phyloP scores from a whole-genome alignment of 768 basidiomycete genomes.

The Erythrobasidium yunnanense region DNA sequence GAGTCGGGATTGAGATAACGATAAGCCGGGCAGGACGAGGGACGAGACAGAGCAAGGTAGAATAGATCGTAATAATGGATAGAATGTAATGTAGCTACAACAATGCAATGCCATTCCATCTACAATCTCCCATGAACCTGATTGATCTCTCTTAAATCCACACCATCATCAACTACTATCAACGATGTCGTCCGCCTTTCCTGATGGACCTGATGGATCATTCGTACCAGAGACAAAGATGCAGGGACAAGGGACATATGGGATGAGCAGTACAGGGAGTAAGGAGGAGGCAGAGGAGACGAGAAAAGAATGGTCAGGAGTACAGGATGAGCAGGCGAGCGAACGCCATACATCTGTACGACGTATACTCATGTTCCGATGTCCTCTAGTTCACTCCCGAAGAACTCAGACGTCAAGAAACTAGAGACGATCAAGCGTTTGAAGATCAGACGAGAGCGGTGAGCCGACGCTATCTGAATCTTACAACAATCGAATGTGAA shows the following conservation, averaged over 20 bases:
- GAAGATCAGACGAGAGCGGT: slow-evolving; percentile 20
- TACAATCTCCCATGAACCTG: not conserved
- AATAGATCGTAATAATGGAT: too few relatives aligned
- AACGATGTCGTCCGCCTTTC: not conserved
- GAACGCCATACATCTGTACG: not conserved
- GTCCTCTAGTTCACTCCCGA: not conserved
- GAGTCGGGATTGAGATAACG: too few relatives aligned
- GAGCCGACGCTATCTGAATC: not conserved
- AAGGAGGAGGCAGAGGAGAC: not conserved
- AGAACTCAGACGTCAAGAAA: not conserved
- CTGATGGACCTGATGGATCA: not conserved
- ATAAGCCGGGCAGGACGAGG: too few relatives aligned
- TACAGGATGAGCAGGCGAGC: slow-evolving; percentile 5
- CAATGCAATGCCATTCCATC: not conserved
- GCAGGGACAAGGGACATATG: not conserved
- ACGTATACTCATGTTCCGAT: not conserved
- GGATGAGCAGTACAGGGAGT: not conserved
- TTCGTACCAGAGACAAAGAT: not conserved
- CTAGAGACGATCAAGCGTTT: slow-evolving; percentile 15
- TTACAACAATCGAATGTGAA: not conserved
- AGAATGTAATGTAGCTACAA: too few relatives aligned
- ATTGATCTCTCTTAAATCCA: not conserved
- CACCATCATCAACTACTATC: not conserved
- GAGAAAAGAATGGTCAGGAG: not conserved
- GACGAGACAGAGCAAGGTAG: too few relatives aligned